Percentiles rank a stretch among this genome's conserved stretches.
Conservation (phyloP, 1,284 basidiomycete species). For the Cutaneotrichosporon cavernicola region DNA sequence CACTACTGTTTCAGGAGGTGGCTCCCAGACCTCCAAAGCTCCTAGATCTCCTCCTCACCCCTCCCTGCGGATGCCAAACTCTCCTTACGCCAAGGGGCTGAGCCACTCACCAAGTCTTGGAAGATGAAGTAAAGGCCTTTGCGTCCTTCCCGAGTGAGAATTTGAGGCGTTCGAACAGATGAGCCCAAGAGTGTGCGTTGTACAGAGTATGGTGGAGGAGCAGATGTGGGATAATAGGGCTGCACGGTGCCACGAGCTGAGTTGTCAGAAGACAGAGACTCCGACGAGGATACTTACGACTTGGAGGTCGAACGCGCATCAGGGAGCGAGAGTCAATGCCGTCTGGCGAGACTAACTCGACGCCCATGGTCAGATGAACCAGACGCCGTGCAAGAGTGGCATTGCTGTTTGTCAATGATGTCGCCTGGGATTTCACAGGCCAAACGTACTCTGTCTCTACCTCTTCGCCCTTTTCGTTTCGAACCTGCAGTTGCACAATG, state of each 20-base stretch:
- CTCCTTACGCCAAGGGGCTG: background rate
- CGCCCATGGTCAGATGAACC: slow-evolving; percentile 26
- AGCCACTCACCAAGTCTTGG: slow-evolving; percentile 25
- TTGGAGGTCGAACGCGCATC: slow-evolving; percentile 26
- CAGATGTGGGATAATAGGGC: slow-evolving; percentile 26
- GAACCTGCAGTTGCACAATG: slow-evolving; percentile 24
- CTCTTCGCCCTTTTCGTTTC: slow-evolving; percentile 19
- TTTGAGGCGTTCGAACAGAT: slow-evolving; percentile 22
- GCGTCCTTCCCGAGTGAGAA: slow-evolving; percentile 20
- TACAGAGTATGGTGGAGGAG: slow-evolving; percentile 25
- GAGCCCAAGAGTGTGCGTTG: slow-evolving; percentile 26
- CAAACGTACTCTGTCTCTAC: slow-evolving; percentile 21
- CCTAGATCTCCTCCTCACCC: background rate
- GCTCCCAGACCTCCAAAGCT: background rate
- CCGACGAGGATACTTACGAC: slow-evolving; percentile 13
- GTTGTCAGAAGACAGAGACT: background rate
- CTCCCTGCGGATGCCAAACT: background rate
- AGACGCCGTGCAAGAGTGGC: slow-evolving; percentile 23
- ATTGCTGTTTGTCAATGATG: slow-evolving; percentile 17
- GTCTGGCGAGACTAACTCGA: slow-evolving; percentile 24
- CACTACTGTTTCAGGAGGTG: too few relatives aligned
- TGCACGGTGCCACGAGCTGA: slow-evolving; percentile 24
- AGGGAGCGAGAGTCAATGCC: slow-evolving; percentile 20
- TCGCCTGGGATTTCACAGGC: too few relatives aligned
- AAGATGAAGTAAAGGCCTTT: slow-evolving; percentile 27